Evolutionary conservation across 352 stramenopile genomes (phyloP).

Genomic region (Pythium monospermum): DNA sequence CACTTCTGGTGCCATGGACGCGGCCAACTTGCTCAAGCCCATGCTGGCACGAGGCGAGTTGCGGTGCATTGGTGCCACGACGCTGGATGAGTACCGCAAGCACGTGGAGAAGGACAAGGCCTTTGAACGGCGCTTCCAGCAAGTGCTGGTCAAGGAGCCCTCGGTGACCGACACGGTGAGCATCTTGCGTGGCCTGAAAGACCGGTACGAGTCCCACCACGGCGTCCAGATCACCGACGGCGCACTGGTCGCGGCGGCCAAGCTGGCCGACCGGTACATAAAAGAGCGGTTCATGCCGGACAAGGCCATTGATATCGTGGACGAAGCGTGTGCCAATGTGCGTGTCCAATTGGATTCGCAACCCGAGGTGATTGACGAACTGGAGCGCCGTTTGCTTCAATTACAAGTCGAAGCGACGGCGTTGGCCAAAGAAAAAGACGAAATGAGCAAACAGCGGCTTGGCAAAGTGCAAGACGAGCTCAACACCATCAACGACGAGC

Average conservation of each 20-base stretch:
- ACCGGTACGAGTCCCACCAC: constrained; percentile 97
- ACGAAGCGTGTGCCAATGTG: constrained; percentile 90
- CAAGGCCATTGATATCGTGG: constrained; percentile 94
- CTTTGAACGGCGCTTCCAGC: constrained; percentile 97
- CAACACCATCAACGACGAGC: constrained; percentile 87
- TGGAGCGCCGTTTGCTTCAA: constrained; percentile 93
- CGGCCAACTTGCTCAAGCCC: constrained; percentile 97
- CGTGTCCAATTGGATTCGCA: constrained; percentile 93
- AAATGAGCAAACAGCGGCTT: constrained; percentile 88
- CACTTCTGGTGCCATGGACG: constrained; percentile 93
- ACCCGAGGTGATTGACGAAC: constrained; percentile 94
- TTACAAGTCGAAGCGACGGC: constrained; percentile 95
- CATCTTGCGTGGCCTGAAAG: constrained; percentile 95
- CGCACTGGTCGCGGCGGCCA: constrained; percentile 91
- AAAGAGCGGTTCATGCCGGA: constrained; percentile 90
- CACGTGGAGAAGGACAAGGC: constrained; percentile 98
- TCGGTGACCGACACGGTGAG: constrained; percentile 93
- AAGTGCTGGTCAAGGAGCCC: constrained; percentile 93
- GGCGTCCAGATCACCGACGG: constrained; percentile 93
- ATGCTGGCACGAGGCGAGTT: constrained; percentile 95
- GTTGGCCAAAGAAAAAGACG: constrained; percentile 92
- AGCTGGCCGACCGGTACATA: constrained; percentile 93
- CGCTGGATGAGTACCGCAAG: constrained; percentile 96
- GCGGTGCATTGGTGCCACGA: constrained; percentile 97
- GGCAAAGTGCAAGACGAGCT: constrained; percentile 91